Conservation (phyloP, 2,329 filamentous ascomycete genomes). For the Ceratocystis harringtonii region DNA sequence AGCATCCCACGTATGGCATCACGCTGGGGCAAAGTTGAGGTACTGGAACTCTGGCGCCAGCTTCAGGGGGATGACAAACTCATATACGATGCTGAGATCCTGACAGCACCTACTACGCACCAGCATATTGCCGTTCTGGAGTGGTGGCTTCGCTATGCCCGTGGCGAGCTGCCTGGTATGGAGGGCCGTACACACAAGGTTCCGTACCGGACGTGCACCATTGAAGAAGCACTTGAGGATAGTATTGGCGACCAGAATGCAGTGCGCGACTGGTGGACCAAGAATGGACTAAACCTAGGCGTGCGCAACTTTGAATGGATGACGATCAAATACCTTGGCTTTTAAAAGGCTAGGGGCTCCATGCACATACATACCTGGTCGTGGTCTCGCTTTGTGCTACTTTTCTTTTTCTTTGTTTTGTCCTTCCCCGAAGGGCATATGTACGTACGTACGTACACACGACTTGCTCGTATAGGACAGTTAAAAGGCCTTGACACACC, state of each 20-base stretch:
- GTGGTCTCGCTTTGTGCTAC: neutral
- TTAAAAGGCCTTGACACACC: neutral
- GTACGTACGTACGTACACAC: neutral
- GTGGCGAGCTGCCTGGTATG: conserved; percentile 40
- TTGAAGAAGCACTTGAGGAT: conserved; percentile 87
- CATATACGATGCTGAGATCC: conserved; percentile 67
- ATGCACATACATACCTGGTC: neutral
- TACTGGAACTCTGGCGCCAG: conserved; percentile 66
- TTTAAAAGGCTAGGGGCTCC: neutral
- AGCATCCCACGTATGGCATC: conserved; percentile 72
- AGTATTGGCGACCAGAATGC: conserved; percentile 58
- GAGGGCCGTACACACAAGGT: conserved; percentile 48
- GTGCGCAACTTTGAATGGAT: conserved; percentile 82
- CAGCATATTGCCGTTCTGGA: conserved; percentile 73
- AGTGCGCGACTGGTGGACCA: conserved; percentile 76
- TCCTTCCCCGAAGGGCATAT: neutral
- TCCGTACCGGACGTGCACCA: conserved; percentile 88
- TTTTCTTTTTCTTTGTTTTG: neutral
- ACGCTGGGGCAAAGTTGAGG: conserved; percentile 67
- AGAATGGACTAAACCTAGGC: conserved; percentile 66
- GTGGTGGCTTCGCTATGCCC: conserved; percentile 70
- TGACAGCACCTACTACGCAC: conserved; percentile 76
- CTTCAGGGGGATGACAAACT: conserved; percentile 51
- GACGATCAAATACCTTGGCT: conserved; percentile 56
- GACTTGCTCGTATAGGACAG: neutral